Evolutionary conservation across 2,329 filamentous ascomycete species (phyloP).

Genomic region (Sarocladiaceae sp.): DNA sequence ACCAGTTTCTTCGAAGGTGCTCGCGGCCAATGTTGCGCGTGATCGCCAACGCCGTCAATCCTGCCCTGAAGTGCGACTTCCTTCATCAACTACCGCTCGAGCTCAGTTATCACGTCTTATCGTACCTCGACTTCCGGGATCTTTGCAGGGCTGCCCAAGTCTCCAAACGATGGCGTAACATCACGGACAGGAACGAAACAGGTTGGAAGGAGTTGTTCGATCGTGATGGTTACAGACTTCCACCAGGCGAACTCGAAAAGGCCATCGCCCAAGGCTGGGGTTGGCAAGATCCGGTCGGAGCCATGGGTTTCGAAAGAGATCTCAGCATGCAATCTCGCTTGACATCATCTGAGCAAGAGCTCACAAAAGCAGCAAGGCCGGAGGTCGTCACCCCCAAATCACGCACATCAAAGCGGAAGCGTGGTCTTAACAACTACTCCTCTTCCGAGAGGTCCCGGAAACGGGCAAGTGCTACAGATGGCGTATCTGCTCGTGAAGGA

Average conservation of each 20-base stretch:
- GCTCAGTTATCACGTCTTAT: constrained; percentile 80
- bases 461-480: constrained; percentile 44
- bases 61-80: constrained; percentile 92
- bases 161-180: constrained; percentile 87
- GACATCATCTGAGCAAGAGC: constrained; percentile 49
- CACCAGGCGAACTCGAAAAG: constrained; percentile 76
- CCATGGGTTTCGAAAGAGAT: constrained; percentile 75
- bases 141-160: constrained; percentile 90
- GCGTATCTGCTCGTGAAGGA: constrained; percentile 37
- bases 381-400: constrained; percentile 37
- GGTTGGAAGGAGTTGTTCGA: constrained; percentile 95
- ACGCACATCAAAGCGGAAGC: constrained; percentile 54
- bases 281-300: constrained; percentile 83
- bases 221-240: constrained; percentile 72
- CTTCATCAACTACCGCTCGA: constrained; percentile 79
- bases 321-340: constrained; percentile 57
- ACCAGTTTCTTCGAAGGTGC: constrained; percentile 85
- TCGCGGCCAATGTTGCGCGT: constrained; percentile 84
- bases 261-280: constrained; percentile 93
- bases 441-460: constrained; percentile 46
- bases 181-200: constrained; percentile 89
- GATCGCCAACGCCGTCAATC: constrained; percentile 87
- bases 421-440: constrained; percentile 40
- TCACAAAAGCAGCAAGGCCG: constrained; percentile 36
- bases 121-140: constrained; percentile 79